Percentiles rank a stretch among this genome's conserved stretches.
Evolutionary conservation across 371 early-diverging fungal genomes (phyloP).

Genomic region (Mucor sp.): DNA sequence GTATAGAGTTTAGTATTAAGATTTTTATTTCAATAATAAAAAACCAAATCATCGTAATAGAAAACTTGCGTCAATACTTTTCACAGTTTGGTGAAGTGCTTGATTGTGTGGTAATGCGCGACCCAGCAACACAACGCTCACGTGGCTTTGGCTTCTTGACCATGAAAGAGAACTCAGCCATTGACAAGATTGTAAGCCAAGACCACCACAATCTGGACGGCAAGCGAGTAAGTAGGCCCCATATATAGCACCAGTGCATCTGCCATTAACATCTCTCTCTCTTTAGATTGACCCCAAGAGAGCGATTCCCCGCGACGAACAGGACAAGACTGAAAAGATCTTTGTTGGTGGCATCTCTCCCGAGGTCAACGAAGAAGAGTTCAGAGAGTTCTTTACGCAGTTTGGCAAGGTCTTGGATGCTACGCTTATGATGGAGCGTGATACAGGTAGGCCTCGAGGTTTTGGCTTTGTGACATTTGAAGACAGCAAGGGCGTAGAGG

Average conservation of each 20-base stretch:
- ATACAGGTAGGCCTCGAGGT: slow-evolving; percentile 78
- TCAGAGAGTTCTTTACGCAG: slow-evolving; percentile 72
- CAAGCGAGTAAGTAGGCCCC: slow-evolving; percentile 65
- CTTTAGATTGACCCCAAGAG: slow-evolving; percentile 87
- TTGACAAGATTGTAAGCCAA: slow-evolving; percentile 74
- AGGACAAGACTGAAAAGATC: slow-evolving; percentile 83
- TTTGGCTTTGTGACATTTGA: slow-evolving; percentile 85
- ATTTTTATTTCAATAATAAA: slow-evolving; percentile 6
- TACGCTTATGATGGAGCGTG: slow-evolving; percentile 77
- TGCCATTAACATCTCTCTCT: background rate
- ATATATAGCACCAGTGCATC: background rate
- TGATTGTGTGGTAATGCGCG: slow-evolving; percentile 82
- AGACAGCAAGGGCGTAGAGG: slow-evolving; percentile 64
- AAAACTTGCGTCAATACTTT: slow-evolving; percentile 77
- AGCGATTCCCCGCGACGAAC: slow-evolving; percentile 81
- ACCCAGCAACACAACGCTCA: slow-evolving; percentile 75
- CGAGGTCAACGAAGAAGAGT: slow-evolving; percentile 82
- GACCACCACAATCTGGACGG: slow-evolving; percentile 79
- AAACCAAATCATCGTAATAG: slow-evolving; percentile 38
- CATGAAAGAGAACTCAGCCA: slow-evolving; percentile 66
- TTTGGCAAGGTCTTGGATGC: slow-evolving; percentile 81
- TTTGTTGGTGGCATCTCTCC: slow-evolving; percentile 90
- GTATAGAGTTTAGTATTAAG: slow-evolving; percentile 3
- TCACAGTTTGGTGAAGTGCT: slow-evolving; percentile 67
- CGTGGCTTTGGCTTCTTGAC: slow-evolving; percentile 93